Base-by-base conservation (phyloP, 441 rosid genomes). In the Gossypium trilobum region DNA sequence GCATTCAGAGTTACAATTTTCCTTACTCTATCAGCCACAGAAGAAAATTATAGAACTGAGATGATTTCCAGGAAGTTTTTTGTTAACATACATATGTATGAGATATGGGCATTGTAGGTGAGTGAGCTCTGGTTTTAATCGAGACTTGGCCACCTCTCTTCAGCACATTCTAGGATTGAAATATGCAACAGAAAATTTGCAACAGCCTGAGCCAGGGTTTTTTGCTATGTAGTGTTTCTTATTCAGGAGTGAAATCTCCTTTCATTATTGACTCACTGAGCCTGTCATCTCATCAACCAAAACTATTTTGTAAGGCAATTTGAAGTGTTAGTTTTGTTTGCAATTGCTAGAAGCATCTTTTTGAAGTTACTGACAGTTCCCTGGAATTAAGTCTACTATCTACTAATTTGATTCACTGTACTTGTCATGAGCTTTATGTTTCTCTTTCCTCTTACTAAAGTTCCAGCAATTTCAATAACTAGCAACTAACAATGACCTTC, bases 181-280 rank as follows among this genome's bases (percentile, higher is more conserved):
- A 63, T 39, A 62, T 63, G 51, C 4, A 10, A 39, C 46, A 39
- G 46, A 9, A 9, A 39, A 39, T 9, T 36, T 36, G 44, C 11
- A 36, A 17, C 50, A 36, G 27, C 27, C 22, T 36, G 25, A 63
- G 50, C 27, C 29, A 9, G 68, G 68, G 29, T 7, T 9, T 63
- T 63, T 63, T 63, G 14, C 68, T 2, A 36, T 63, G 16, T 63
- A 63, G 27, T 63, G 68, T 63, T 63, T n/a, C 27, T 63, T 63
- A 16, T 36, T 63, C 9, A 19, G 68, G 50, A 62, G 10, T 36
- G 16, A 39, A 39, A 39, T 39, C 44, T 19, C 2, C 48, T 3
- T 19, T 63, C 25, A 25, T 63, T 19, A 36, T 10, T 63, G 68
- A 36, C 29, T 10, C 29, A 33, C 22, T 10, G 29, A 1, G 8